Evolutionary conservation across 108 stramenopile species (phyloP).

Genomic region (Parietichytrium sp.): DNA sequence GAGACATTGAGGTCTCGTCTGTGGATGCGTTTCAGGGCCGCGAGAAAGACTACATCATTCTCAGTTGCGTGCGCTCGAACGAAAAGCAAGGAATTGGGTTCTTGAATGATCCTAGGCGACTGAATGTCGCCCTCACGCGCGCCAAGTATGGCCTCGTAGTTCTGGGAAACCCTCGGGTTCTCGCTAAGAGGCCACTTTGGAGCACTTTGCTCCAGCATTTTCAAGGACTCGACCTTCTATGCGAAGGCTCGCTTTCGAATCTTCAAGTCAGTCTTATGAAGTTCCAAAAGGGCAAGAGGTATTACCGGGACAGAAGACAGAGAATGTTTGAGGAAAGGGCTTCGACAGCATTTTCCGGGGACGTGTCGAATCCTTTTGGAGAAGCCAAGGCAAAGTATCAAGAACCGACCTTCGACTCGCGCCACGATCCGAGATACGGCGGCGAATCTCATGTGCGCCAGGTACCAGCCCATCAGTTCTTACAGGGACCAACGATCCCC

Average conservation of each 20-base stretch:
- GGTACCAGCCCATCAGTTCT: neutral
- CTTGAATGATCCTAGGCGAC: slow-evolving; percentile 91
- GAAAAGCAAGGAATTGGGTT: slow-evolving; percentile 97
- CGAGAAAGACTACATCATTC: slow-evolving; percentile 94
- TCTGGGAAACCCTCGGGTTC: slow-evolving; percentile 88
- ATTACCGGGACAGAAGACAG: slow-evolving; percentile 34
- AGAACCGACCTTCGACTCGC: neutral
- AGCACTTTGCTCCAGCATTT: slow-evolving; percentile 87
- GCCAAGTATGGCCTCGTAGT: slow-evolving; percentile 89
- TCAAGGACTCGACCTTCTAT: slow-evolving; percentile 83
- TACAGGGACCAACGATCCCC: neutral
- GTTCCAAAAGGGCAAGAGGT: slow-evolving; percentile 24
- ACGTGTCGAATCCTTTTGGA: slow-evolving; percentile 11
- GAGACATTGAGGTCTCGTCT: slow-evolving; percentile 90
- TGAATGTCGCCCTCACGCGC: slow-evolving; percentile 96
- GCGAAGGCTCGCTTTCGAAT: slow-evolving; percentile 51
- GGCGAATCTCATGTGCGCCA: neutral
- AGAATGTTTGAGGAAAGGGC: slow-evolving; percentile 21
- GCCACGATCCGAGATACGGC: slow-evolving; percentile 13
- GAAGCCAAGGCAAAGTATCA: neutral
- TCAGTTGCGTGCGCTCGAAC: slow-evolving; percentile 96
- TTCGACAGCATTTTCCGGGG: neutral
- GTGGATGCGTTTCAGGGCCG: slow-evolving; percentile 99
- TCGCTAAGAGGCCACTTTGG: slow-evolving; percentile 94
- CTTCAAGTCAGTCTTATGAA: neutral